These are phyloP conservation scores for Suillus ampliporus DNA, from an alignment of 768 basidiomycete species.

Conservation along the genomic window DNA sequence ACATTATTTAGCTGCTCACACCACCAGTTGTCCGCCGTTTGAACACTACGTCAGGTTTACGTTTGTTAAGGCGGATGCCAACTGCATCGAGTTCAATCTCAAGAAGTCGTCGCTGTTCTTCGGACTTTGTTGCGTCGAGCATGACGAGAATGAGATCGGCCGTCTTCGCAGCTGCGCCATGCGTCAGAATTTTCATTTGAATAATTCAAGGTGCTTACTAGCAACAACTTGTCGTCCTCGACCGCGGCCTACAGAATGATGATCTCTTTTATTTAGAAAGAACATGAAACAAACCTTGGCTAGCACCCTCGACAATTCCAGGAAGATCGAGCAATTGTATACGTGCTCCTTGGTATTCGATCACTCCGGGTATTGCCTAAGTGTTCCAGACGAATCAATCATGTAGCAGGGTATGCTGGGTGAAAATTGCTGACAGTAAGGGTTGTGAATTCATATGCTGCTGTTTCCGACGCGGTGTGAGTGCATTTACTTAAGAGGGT, in stretches of 20 bases:
- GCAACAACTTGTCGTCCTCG: conserved; percentile 96
- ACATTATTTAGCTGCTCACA: conserved; percentile 49
- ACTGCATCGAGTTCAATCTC: conserved; percentile 97
- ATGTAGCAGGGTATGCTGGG: neutral
- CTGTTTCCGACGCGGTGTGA: conserved; percentile 85
- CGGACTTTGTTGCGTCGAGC: conserved; percentile 92
- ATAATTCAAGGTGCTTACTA: conserved; percentile 47
- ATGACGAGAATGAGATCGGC: conserved; percentile 93
- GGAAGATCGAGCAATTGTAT: conserved; percentile 96
- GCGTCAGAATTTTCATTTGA: conserved; percentile 16
- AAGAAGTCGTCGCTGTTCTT: conserved; percentile 86
- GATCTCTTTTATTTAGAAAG: neutral
- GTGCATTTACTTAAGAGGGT: conserved; percentile 93
- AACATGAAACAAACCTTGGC: conserved; percentile 55
- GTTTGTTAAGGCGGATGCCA: conserved; percentile 92
- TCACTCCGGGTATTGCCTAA: conserved; percentile 95
- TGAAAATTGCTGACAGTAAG: conserved; percentile 61
- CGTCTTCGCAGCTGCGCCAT: conserved; percentile 72
- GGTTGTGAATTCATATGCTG: conserved; percentile 96
- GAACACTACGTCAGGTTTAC: conserved; percentile 92
- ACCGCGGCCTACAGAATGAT: conserved; percentile 56
- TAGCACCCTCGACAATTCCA: conserved; percentile 94
- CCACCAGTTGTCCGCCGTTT: conserved; percentile 93
- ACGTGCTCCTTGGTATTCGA: conserved; percentile 92
- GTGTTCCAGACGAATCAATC: conserved; percentile 6